phyloP scores from a whole-genome alignment of 2,329 filamentous ascomycete genomes.

The Neofusicoccum ribis region DNA sequence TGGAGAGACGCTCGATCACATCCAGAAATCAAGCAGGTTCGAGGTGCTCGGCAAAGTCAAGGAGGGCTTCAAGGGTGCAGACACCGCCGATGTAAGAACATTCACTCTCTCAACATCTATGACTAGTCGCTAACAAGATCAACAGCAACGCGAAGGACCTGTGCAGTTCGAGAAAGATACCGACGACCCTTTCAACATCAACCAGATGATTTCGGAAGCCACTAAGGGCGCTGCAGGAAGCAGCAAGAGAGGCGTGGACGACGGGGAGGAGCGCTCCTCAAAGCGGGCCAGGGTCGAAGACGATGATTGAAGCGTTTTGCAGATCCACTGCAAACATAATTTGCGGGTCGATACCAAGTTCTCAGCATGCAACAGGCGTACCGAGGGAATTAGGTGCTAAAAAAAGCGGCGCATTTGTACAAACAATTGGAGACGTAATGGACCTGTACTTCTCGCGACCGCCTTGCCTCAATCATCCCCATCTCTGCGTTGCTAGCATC shows the following conservation, averaged over 20 bases:
- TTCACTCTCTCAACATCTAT: background rate
- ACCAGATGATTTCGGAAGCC: slow-evolving; percentile 85
- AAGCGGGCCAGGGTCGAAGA: slow-evolving; percentile 81
- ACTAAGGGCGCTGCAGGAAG: slow-evolving; percentile 57
- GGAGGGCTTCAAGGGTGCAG: slow-evolving; percentile 85
- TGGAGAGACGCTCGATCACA: slow-evolving; percentile 80
- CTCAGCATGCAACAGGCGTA: slow-evolving; percentile 4
- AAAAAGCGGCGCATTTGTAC: slow-evolving; percentile 1
- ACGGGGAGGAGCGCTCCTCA: slow-evolving; percentile 56
- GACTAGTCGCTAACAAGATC: slow-evolving; percentile 31
- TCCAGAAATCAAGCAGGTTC: slow-evolving; percentile 82
- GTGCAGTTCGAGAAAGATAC: slow-evolving; percentile 94
- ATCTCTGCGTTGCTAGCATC: too few relatives aligned
- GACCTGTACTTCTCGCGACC: background rate
- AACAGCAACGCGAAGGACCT: slow-evolving; percentile 76
- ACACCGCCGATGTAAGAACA: slow-evolving; percentile 70
- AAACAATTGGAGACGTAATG: background rate
- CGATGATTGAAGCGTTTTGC: slow-evolving; percentile 45
- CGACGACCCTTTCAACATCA: slow-evolving; percentile 88
- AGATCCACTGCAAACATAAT: background rate
- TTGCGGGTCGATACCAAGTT: slow-evolving; percentile 2
- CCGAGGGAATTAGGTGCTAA: background rate
- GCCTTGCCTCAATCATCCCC: too few relatives aligned
- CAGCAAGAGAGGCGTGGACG: slow-evolving; percentile 75
- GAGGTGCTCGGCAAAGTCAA: slow-evolving; percentile 81